Evolutionary conservation across 176 grass and related monocot species (phyloP), one percentile per base, ranked within the genome.

Genomic region (Otatea glauca): DNA sequence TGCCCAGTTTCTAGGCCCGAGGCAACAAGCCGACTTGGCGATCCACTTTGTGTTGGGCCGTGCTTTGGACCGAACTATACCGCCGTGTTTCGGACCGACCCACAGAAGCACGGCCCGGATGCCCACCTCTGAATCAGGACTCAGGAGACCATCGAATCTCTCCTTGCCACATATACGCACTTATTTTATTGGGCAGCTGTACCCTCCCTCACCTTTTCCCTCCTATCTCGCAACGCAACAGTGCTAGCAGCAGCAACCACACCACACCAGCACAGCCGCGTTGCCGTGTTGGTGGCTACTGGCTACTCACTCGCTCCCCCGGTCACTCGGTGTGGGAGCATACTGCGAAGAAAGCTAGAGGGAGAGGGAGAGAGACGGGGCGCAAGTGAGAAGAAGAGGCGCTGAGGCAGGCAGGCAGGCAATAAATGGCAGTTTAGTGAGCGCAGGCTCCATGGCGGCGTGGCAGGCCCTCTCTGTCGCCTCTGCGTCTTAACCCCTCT

Each of bases 391-490:
- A 24, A 17, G 37, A 32, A 4, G n/a, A n/a, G 78, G 25, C 48
- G 43, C 71, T 58, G 45, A 37, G 35, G 35, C 35, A 3, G 35
- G 35, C 35, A 37, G 56, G 68, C 32, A 75, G 82, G 91, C 81
- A 94, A 88, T 94, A 91, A 98, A 93, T 92, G 89, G 80, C 47
- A 90, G 86, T 88, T 90, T 87, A 41, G 83, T 81, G 86, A 72
- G 77, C 61, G 90, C 91, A 94, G 90, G 87, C 86, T 80, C 90
- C 83, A 90, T 98, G 96, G 95, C 95, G 95, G 95, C 95, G 92
- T 93, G 79, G 92, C 95, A 98, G 92, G 81, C 66, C 90, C 77
- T 91, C 95, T 89, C 84, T 94, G 90, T 88, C 93, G 86, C 78
- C 86, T 91, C 87, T 60, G 56, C 90, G 72, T 92, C 93, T 85